These are phyloP conservation scores for Cudoniella acicularis DNA, from an alignment of 495 filamentous ascomycete genomes.

Conservation along the genomic window DNA sequence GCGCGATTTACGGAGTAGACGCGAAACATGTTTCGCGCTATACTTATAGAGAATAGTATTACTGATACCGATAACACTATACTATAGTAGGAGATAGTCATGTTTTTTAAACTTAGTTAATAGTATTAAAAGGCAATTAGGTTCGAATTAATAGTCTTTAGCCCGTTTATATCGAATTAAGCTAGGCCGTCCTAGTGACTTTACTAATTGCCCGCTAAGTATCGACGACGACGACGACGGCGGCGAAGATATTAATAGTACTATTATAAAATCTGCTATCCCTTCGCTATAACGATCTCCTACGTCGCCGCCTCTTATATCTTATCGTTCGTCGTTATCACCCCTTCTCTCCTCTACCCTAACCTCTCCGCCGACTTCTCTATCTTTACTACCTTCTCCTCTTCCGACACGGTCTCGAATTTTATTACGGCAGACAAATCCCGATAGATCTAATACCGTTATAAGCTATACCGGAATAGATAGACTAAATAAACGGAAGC, in stretches of 20 bases:
- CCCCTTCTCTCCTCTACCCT: slow-evolving; percentile 8
- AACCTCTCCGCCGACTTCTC: slow-evolving; percentile 9
- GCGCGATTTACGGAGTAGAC: slow-evolving; percentile 9
- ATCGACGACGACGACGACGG: slow-evolving; percentile 9
- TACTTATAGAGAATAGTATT: slow-evolving; percentile 11
- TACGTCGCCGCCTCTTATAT: slow-evolving; percentile 8
- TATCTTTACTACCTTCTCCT: slow-evolving; percentile 4
- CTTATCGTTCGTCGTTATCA: slow-evolving; percentile 5
- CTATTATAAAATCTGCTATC: slow-evolving; percentile 16
- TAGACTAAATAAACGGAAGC: slow-evolving; percentile 8
- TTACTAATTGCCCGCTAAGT: slow-evolving; percentile 10
- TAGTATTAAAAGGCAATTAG: slow-evolving; percentile 9
- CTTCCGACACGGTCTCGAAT: slow-evolving; percentile 8
- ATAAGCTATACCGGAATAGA: slow-evolving; percentile 7
- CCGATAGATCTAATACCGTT: slow-evolving; percentile 5
- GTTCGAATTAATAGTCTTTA: slow-evolving; percentile 15
- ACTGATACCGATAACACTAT: slow-evolving; percentile 11
- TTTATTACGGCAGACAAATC: slow-evolving; percentile 12
- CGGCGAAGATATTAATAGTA: slow-evolving; percentile 13
- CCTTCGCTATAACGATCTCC: slow-evolving; percentile 8
- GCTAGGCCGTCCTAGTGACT: slow-evolving; percentile 8
- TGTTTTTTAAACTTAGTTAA: slow-evolving; percentile 16
- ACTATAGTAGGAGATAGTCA: slow-evolving; percentile 7
- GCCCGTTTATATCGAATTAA: slow-evolving; percentile 18
- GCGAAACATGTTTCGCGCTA: slow-evolving; percentile 10